Evolutionary conservation across 2,329 filamentous ascomycete genomes (phyloP).

Genomic region (Fusarium pseudonygamai): DNA sequence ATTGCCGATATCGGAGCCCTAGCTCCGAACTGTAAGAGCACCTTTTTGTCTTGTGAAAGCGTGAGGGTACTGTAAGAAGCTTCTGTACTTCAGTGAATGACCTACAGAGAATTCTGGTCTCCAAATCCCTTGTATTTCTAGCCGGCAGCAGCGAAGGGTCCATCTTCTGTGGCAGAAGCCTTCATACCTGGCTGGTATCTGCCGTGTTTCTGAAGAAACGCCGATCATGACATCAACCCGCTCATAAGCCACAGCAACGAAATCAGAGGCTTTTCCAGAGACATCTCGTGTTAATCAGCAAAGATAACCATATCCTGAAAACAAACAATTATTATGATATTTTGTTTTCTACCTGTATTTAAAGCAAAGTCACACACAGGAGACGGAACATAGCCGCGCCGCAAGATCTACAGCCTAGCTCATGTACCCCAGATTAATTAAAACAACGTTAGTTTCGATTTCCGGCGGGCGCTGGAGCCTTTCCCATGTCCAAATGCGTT

Average conservation of each 20-base stretch:
- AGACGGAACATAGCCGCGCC: not conserved
- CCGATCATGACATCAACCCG: conserved; percentile 17
- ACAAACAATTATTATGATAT: not conserved
- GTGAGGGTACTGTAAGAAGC: not conserved
- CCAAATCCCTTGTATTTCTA: not conserved
- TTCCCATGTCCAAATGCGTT: conserved; percentile 42
- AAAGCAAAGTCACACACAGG: conserved; percentile 3
- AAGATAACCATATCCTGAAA: not conserved
- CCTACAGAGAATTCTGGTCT: not conserved
- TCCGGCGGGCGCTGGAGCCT: conserved; percentile 35
- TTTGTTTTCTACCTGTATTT: not conserved
- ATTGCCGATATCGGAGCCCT: conserved; percentile 14
- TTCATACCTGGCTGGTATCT: conserved; percentile 11
- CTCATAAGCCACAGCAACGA: not conserved
- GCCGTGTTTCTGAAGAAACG: not conserved
- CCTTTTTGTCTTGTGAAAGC: not conserved
- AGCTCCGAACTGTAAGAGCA: not conserved
- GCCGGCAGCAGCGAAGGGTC: not conserved
- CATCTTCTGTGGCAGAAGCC: conserved; percentile 16
- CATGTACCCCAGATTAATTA: conserved; percentile 43
- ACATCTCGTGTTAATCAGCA: not conserved
- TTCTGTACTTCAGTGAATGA: not conserved
- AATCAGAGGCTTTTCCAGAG: not conserved
- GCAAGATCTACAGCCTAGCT: conserved; percentile 33
- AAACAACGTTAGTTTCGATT: conserved; percentile 21